Conservation (phyloP, 139 green algal species). For the Picochlorum costavermella region DNA sequence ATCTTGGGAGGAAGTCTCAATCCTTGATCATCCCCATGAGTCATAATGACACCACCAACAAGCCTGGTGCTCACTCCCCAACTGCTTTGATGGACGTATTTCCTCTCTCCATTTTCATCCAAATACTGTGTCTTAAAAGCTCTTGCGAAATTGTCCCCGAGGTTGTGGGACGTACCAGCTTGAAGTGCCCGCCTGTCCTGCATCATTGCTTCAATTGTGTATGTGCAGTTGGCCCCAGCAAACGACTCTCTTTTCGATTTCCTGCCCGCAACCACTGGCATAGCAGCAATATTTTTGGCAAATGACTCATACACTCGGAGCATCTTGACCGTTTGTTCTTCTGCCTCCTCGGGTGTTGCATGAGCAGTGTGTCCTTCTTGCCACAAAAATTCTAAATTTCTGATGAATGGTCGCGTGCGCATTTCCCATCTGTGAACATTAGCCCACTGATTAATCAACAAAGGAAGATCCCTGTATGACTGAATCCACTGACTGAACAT, state of each 20-base stretch:
- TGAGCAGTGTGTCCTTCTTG: conserved; percentile 98
- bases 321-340: conserved; percentile 73
- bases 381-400: conserved; percentile 98
- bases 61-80: conserved; percentile 93
- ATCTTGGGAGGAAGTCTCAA: conserved; percentile 81
- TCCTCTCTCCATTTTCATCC: conserved; percentile 46
- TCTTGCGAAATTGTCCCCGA: conserved; percentile 93
- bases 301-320: conserved; percentile 68
- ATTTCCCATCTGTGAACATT: conserved; percentile 99
- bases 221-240: conserved; percentile 81
- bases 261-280: conserved; percentile 87
- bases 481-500: conserved; percentile 90
- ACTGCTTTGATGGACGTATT: conserved; percentile 83
- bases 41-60: conserved; percentile 96
- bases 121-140: conserved; percentile 67
- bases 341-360: conserved; percentile 85
- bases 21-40: conserved; percentile 91
- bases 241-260: conserved; percentile 86
- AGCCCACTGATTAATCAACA: conserved; percentile 97
- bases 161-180: conserved; percentile 94
- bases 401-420: conserved; percentile 93
- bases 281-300: conserved; percentile 65
- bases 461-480: conserved; percentile 88
- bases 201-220: conserved; percentile 99
- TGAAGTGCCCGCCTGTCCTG: conserved; percentile 79